These are phyloP conservation scores for Dendrobium chrysotoxum DNA, from an alignment of 106 monocot genomes.

Conservation along the genomic window DNA sequence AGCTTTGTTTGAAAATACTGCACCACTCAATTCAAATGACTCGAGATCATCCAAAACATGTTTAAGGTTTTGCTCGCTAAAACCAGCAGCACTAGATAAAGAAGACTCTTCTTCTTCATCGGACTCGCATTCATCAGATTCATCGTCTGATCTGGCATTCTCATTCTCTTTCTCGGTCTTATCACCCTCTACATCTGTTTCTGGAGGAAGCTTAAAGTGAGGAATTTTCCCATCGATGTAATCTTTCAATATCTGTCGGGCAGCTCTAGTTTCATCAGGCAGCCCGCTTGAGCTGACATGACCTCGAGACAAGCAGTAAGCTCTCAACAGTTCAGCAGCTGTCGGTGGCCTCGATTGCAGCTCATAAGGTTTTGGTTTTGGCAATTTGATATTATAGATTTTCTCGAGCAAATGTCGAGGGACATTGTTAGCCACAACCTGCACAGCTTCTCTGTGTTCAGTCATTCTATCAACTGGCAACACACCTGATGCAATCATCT, in stretches of 20 bases:
- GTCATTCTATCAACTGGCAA: constrained; percentile 87
- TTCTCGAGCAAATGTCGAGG: constrained; percentile 42
- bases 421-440: constrained; percentile 74
- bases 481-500: constrained; percentile 94
- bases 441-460: constrained; percentile 68
- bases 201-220: constrained; percentile 77
- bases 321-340: constrained; percentile 63
- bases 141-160: not conserved
- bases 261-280: constrained; percentile 85
- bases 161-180: not conserved
- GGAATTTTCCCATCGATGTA: constrained; percentile 91
- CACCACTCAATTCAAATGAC: constrained; percentile 49
- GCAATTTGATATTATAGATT: constrained; percentile 67
- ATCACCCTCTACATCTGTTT: not conserved
- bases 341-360: constrained; percentile 48
- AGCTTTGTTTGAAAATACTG: constrained; percentile 14
- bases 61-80: not conserved
- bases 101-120: constrained; percentile 7
- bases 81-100: not conserved
- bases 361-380: constrained; percentile 81
- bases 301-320: constrained; percentile 85
- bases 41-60: constrained; percentile 51
- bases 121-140: constrained; percentile 10
- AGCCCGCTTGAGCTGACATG: constrained; percentile 74
- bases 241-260: constrained; percentile 86